These are phyloP conservation scores for Metarhizium sp. DNA, from an alignment of 2,329 filamentous ascomycete genomes.

Conservation along the genomic window DNA sequence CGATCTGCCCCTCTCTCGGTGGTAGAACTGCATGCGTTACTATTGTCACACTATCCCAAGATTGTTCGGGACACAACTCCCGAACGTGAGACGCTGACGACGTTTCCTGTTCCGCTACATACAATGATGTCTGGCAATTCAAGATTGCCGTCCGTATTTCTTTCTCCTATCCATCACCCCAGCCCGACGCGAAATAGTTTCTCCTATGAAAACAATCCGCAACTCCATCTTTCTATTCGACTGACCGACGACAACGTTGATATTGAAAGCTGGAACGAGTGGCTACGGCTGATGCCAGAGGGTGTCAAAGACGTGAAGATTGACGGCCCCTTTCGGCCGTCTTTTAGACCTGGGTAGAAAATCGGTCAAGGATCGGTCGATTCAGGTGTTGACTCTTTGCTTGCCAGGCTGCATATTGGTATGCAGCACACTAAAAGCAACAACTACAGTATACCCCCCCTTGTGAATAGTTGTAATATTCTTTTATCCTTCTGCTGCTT, in stretches of 20 bases:
- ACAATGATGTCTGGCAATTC: slow-evolving; percentile 46
- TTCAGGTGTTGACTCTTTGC: not conserved
- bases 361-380: not conserved
- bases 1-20: slow-evolving; percentile 39
- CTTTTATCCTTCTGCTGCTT: not conserved
- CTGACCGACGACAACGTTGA: slow-evolving; percentile 42
- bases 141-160: slow-evolving; percentile 44
- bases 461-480: not conserved
- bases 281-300: slow-evolving; percentile 49
- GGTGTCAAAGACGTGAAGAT: slow-evolving; percentile 46
- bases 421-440: not conserved
- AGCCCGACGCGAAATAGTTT: slow-evolving; percentile 27
- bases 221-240: slow-evolving; percentile 40
- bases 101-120: slow-evolving; percentile 44
- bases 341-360: slow-evolving; percentile 9
- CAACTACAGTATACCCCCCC: not conserved
- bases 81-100: slow-evolving; percentile 36
- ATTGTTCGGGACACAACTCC: slow-evolving; percentile 40
- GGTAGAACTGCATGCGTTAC: slow-evolving; percentile 43
- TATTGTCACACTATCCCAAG: slow-evolving; percentile 42
- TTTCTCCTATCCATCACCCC: slow-evolving; percentile 39
- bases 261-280: slow-evolving; percentile 46
- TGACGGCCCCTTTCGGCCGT: slow-evolving; percentile 35
- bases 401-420: not conserved
- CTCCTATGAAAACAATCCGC: slow-evolving; percentile 34